Evolutionary conservation across 345 rosid species (phyloP), one percentile per base, ranked within the genome.

Genomic region (Zanthoxylum bungeanum): DNA sequence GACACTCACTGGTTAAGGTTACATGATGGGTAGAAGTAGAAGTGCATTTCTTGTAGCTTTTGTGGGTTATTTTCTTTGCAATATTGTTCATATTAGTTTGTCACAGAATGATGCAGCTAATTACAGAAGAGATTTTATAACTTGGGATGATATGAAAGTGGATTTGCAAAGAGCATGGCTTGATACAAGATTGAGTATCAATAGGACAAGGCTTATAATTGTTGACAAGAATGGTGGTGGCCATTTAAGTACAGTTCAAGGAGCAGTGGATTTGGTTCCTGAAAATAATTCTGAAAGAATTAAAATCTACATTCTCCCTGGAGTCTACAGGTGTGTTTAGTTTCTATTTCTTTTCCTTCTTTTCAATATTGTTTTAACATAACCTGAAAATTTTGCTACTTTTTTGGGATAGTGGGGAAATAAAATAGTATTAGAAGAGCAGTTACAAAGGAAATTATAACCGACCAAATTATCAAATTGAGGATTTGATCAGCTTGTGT

Each of bases 191-290:
- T 79, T 77, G 37, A 73, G 65, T n/a, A 46, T 0, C 42, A 85
- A 81, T 46, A 21, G 37, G 22, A n/a, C n/a, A 60, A 70, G 81
- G 78, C 83, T 91, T 50, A 85, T 94, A 36, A 75, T 94, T 16
- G 97, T 94, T 59, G 95, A 92, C 80, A 78, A 77, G 60, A 75
- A 77, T 10, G n/a, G n/a, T n/a, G 59, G 76, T 12, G 92, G 97
- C 55, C 91, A 92, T 79, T 89, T 95, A 51, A 52, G 76, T 47
- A 88, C 97, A 0, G 89, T 94, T 82, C 98, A 94, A 82, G 97
- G 93, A 56, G 98, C 97, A 6, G 73, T 94, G 22, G 84, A 94
- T 73, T 70, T 92, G 90, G 95, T 94, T 22, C 90, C 93, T 0
- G 68, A 79, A 31, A 60, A 74, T 69, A 94, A 94, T 81, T 76